phyloP scores from a whole-genome alignment of 768 basidiomycete genomes.

The Russula foetens region DNA sequence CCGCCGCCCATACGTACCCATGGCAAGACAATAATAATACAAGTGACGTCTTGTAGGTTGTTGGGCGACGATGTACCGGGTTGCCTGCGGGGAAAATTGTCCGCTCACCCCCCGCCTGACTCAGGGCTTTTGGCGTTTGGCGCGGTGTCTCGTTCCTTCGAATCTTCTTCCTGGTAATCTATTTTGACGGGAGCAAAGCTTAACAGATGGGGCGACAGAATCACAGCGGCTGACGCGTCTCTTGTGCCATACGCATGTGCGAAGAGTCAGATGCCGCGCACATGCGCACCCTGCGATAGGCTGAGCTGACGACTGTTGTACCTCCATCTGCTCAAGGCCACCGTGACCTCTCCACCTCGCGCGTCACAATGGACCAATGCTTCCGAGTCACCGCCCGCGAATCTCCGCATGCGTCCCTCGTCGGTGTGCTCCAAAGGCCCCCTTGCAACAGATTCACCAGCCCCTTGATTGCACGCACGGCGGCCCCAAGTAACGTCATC shows the following conservation, averaged over 20 bases:
- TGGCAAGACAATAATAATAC: not conserved
- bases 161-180: not conserved
- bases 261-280: not conserved
- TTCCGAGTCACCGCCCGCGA: not conserved
- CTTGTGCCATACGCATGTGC: not conserved
- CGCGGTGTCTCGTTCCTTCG: not conserved
- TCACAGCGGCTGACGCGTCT: not conserved
- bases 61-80: not conserved
- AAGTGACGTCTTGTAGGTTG: not conserved
- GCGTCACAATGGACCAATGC: not conserved
- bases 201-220: not conserved
- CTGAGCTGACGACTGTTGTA: not conserved
- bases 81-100: not conserved
- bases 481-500: not conserved
- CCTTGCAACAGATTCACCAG: not conserved
- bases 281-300: not conserved
- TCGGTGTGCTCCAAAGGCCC: not conserved
- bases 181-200: not conserved
- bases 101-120: not conserved
- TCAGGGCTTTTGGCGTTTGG: not conserved
- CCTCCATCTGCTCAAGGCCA: constrained; percentile 3
- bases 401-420: not conserved
- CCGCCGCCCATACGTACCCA: not conserved
- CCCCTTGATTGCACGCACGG: not conserved
- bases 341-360: not conserved